phyloP scores from a whole-genome alignment of 73 alveolate species.

The Diophrys sp. region DNA sequence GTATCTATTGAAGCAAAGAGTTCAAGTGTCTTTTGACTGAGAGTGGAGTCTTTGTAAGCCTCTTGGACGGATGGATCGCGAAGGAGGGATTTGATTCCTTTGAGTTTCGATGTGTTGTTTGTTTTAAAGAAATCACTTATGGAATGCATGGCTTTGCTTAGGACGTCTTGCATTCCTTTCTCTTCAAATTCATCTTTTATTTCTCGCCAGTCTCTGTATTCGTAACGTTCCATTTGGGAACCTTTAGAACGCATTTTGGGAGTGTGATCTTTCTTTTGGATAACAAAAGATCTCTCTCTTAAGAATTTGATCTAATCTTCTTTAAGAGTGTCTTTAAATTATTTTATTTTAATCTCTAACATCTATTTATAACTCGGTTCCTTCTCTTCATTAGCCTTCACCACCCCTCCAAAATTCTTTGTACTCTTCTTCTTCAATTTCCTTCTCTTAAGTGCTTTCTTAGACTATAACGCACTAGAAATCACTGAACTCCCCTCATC shows the following conservation, averaged over 20 bases:
- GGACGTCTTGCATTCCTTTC: not conserved
- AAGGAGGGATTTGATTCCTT: not conserved
- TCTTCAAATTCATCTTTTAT: not conserved
- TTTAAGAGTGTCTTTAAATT: not conserved
- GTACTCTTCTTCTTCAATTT: not conserved
- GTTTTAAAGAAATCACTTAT: not conserved
- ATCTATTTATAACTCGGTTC: not conserved
- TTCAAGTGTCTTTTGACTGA: not conserved
- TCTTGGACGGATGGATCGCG: too few relatives aligned
- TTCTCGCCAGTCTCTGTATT: not conserved
- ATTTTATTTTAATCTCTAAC: not conserved
- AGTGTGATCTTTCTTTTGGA: not conserved
- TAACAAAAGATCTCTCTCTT: not conserved
- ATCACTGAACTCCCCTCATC: not conserved
- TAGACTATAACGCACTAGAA: not conserved
- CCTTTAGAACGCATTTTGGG: not conserved
- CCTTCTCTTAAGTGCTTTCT: not conserved
- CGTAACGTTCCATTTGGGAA: not conserved
- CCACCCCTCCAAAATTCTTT: too few relatives aligned
- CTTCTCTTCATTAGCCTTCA: not conserved
- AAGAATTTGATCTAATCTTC: not conserved
- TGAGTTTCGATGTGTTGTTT: not conserved
- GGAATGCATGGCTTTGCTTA: not conserved
- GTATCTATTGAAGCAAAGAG: not conserved
- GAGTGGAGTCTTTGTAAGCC: not conserved